Percentiles rank a stretch among this genome's conserved stretches.
phyloP scores from a whole-genome alignment of 179 eudicot species.

The Beta lomatogona region DNA sequence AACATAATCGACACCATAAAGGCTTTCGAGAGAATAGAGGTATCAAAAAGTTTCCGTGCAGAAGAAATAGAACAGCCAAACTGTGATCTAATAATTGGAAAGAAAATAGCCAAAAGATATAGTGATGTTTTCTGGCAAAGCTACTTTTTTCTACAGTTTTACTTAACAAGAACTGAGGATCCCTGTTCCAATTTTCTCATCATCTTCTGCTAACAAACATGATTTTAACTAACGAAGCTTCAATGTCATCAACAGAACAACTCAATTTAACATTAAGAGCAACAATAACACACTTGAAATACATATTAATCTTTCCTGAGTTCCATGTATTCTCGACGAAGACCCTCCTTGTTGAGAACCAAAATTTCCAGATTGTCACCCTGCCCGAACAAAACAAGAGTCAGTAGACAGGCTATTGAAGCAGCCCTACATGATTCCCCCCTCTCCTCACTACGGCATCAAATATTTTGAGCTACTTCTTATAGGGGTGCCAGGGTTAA shows the following conservation, averaged over 20 bases:
- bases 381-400: constrained; percentile 38
- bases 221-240: background rate
- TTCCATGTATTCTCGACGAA: constrained; percentile 69
- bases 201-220: constrained; percentile 7
- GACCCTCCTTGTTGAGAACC: constrained; percentile 61
- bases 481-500: too few relatives aligned
- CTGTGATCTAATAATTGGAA: background rate
- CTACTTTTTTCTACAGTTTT: background rate
- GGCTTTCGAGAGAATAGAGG: background rate
- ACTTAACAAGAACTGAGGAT: constrained; percentile 11
- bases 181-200: constrained; percentile 1
- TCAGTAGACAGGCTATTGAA: background rate
- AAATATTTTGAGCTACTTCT: too few relatives aligned
- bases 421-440: background rate
- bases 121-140: constrained; percentile 8
- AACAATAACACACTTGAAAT: constrained; percentile 6
- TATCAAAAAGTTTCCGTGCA: background rate
- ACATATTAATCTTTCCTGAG: constrained; percentile 67
- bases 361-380: constrained; percentile 88
- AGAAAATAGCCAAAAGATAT: constrained; percentile 5
- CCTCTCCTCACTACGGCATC: background rate
- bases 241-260: constrained; percentile 7
- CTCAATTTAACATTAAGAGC: constrained; percentile 12
- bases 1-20: background rate
- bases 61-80: background rate